A percentile compares a stretch with the other conserved stretches of the same genome.
Conservation (phyloP, 2,329 filamentous ascomycete genomes). For the Tolypocladium ophioglossoides region DNA sequence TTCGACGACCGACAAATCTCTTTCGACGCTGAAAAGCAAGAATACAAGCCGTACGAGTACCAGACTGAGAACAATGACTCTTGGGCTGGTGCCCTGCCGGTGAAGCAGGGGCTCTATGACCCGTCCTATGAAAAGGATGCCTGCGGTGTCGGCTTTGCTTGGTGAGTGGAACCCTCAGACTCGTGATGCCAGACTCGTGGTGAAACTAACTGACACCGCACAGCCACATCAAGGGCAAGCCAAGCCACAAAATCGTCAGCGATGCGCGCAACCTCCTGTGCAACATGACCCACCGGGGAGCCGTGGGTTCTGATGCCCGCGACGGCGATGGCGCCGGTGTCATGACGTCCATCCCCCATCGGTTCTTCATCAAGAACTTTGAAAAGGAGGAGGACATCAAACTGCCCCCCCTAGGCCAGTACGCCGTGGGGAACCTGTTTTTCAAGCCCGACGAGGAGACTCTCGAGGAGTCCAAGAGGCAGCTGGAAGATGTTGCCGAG, state of each 20-base stretch:
- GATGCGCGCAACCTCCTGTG: conserved; percentile 84
- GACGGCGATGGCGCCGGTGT: conserved; percentile 98
- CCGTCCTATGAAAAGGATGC: conserved; percentile 96
- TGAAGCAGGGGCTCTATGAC: conserved; percentile 98
- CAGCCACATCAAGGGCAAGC: conserved; percentile 92
- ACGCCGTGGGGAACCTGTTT: conserved; percentile 95
- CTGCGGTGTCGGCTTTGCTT: conserved; percentile 97
- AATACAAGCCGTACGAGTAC: conserved; percentile 70
- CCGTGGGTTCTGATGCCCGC: conserved; percentile 92
- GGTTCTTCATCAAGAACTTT: conserved; percentile 98
- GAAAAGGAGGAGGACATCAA: conserved; percentile 81
- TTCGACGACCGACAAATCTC: conserved; percentile 59
- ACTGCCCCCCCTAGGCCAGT: conserved; percentile 81
- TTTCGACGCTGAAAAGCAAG: conserved; percentile 47
- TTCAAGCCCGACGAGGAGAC: conserved; percentile 94
- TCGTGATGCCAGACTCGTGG: background rate
- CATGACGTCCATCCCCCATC: conserved; percentile 98
- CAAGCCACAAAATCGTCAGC: conserved; percentile 97
- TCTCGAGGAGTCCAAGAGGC: conserved; percentile 78
- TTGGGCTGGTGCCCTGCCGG: conserved; percentile 88
- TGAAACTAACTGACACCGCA: conserved; percentile 10
- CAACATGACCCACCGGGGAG: conserved; percentile 99
- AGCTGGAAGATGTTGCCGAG: conserved; percentile 89
- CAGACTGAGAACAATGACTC: conserved; percentile 75
- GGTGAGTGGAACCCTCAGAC: conserved; percentile 46